Evolutionary conservation across 1,139 yeast species (phyloP).

Genomic region (Protomyces macrosporus): DNA sequence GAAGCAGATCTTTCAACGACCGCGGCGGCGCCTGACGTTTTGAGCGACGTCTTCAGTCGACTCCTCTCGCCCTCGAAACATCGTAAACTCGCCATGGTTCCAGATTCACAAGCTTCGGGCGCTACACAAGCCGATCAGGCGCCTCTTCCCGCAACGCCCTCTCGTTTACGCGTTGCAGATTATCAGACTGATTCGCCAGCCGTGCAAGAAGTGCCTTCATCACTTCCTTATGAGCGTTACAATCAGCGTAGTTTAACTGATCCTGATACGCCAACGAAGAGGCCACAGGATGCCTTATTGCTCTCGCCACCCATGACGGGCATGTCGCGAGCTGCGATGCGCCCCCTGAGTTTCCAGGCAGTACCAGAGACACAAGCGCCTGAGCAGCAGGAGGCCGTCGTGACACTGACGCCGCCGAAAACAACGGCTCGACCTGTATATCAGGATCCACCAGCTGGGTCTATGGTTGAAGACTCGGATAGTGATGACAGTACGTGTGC

Average conservation of each 20-base stretch:
- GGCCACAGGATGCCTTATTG: background rate
- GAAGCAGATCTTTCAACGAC: background rate
- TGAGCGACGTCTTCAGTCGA: background rate
- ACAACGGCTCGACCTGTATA: no score
- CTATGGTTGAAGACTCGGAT: no score
- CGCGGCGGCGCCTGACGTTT: background rate
- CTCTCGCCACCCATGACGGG: background rate
- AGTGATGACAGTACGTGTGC: no score
- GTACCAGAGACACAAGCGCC: background rate
- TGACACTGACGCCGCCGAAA: no score
- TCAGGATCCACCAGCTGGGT: no score
- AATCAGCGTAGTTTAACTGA: background rate
- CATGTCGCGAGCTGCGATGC: no score
- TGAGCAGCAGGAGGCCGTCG: no score
- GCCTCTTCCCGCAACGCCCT: background rate
- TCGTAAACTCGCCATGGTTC: background rate
- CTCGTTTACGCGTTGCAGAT: background rate
- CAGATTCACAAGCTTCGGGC: background rate
- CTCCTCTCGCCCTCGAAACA: background rate
- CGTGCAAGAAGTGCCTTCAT: background rate
- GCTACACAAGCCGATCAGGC: background rate
- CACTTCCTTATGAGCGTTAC: background rate
- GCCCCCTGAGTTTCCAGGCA: background rate
- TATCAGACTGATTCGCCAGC: background rate
- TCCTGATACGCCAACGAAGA: background rate